Base-by-base conservation (phyloP, 192 early-diverging fungal genomes). In the Anaeromyces robustus region DNA sequence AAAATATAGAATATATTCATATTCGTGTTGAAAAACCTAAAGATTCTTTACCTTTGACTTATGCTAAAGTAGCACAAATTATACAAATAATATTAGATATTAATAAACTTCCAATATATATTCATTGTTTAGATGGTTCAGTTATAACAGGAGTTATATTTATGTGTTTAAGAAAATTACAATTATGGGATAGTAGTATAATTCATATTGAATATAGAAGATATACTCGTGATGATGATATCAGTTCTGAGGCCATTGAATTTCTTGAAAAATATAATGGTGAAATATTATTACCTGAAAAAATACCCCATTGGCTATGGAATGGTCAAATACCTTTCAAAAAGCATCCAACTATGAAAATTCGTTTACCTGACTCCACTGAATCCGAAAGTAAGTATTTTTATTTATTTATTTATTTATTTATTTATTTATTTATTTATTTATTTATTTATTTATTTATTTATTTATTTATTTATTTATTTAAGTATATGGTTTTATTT, bases 101-200 rank as follows among this genome's bases (percentile, higher is more conserved):
- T 4, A 41, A 80, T 2, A 91, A 92, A 78, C 82, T 88, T 68
- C 97, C 96, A 0, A 80, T 96, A 29, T 98, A 94, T 83, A 80
- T 99, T 9, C 97, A 99, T 84, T 98, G 96, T 82, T 84, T 95
- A 31, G 95, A 98, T 83, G 96, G 96, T 17, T 90, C 93, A 4
- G 89, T 93, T 80, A 94, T 96, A 34, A 97, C 94, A 3, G 94
- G 94, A 0, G 84, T 96, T 5, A 89, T 95, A 3, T 85, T 97
- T 18, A 92, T 94, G 82, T 96, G 94, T 83, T 81, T 99, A 81
- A 89, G 97, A 37, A 96, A 95, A 81, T 84, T 99, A 77, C 95
- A 97, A 87, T 89, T 93, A 82, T 98, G 97, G 97, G 43, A 92
- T 90, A 17, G 82, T 91, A 30, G 87, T 93, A 14, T 90, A 89